Evolutionary conservation across 306 rosid genomes (phyloP).

Genomic region (Corylus avellana): DNA sequence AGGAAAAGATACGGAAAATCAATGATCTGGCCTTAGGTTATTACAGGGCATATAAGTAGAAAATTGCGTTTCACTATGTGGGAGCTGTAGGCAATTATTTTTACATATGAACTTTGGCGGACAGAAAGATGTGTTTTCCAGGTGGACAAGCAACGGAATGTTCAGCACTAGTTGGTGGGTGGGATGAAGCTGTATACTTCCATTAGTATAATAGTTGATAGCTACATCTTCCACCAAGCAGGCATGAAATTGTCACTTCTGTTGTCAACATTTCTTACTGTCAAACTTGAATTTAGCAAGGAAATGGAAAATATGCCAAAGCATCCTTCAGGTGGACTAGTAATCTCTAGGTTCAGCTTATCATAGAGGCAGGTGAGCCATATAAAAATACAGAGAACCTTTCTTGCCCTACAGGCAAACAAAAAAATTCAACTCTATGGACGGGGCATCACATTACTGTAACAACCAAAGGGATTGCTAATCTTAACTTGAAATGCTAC

Average conservation of each 20-base stretch:
- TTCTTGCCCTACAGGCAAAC: not conserved
- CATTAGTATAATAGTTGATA: conserved; percentile 1
- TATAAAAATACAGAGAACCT: not conserved
- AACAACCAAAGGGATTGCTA: not conserved
- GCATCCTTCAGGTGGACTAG: not conserved
- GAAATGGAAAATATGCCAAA: not conserved
- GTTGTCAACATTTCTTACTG: not conserved
- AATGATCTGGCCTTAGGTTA: not conserved
- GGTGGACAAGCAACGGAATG: conserved; percentile 20
- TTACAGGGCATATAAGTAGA: not conserved
- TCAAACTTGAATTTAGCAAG: not conserved
- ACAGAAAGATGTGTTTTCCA: conserved; percentile 31
- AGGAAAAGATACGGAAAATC: not conserved
- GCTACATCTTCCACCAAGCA: not conserved
- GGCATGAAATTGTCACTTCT: not conserved
- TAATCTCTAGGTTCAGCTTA: not conserved
- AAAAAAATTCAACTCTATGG: not conserved
- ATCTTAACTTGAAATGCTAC: not conserved
- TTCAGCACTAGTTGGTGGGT: conserved; percentile 11
- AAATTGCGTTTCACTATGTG: not conserved
- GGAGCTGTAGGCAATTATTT: not conserved
- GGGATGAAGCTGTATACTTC: not conserved
- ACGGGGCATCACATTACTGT: not conserved
- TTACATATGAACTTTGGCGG: conserved; percentile 14
- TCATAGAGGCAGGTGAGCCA: not conserved